Percentiles rank a stretch among this genome's conserved stretches.
phyloP scores from a whole-genome alignment of 2,329 filamentous ascomycete genomes.

The Curvularia hawaiiensis region DNA sequence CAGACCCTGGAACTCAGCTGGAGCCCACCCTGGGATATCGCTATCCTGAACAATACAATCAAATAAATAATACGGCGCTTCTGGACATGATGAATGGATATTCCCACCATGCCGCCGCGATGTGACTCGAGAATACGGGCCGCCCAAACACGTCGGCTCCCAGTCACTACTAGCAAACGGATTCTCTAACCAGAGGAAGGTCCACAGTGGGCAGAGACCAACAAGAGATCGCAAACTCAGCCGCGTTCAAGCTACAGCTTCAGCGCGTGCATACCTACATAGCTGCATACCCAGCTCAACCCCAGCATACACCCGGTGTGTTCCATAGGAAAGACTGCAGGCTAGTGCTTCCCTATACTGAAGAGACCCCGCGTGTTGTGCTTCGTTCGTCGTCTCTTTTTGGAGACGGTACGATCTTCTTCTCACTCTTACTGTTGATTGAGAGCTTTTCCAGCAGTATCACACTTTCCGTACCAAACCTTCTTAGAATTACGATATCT shows the following conservation, averaged over 20 bases:
- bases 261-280: neutral
- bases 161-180: neutral
- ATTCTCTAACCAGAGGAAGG: neutral
- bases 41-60: slow-evolving; percentile 46
- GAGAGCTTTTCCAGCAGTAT: slow-evolving; percentile 1
- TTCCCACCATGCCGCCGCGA: slow-evolving; percentile 26
- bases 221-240: neutral
- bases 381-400: neutral
- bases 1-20: slow-evolving; percentile 45
- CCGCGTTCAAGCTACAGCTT: neutral
- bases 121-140: slow-evolving; percentile 14
- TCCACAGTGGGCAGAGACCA: neutral
- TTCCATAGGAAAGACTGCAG: neutral
- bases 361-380: neutral
- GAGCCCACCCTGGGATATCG: slow-evolving; percentile 50
- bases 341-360: neutral
- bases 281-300: neutral
- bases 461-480: neutral
- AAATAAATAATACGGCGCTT: slow-evolving; percentile 51
- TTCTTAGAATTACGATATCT: slow-evolving; percentile 2
- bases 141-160: neutral
- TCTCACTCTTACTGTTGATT: neutral
- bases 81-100: slow-evolving; percentile 55
- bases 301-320: neutral
- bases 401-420: neutral